phyloP scores from a whole-genome alignment of 768 basidiomycete species.

The Lanmaoa pseudosensibilis region DNA sequence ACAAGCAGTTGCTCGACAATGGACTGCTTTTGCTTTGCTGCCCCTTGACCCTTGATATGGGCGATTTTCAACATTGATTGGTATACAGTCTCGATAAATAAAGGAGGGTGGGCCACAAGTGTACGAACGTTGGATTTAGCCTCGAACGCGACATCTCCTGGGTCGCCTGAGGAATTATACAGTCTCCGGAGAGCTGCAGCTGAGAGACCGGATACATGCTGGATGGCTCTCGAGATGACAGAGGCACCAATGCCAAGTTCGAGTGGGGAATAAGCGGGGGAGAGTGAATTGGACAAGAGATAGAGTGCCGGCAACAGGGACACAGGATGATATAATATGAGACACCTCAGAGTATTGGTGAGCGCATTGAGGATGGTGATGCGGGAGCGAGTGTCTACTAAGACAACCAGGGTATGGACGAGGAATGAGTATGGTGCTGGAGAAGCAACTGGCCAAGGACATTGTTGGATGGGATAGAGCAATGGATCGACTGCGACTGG shows the following conservation, averaged over 20 bases:
- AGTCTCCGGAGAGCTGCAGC: slow-evolving; percentile 56
- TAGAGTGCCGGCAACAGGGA: slow-evolving; percentile 79
- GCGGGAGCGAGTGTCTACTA: slow-evolving; percentile 71
- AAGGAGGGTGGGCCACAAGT: slow-evolving; percentile 66
- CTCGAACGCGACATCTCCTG: slow-evolving; percentile 84
- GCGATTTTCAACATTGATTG: slow-evolving; percentile 66
- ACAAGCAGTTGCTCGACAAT: slow-evolving; percentile 82
- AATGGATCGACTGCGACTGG: slow-evolving; percentile 47
- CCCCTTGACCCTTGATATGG: slow-evolving; percentile 68
- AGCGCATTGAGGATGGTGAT: slow-evolving; percentile 66
- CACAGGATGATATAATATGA: slow-evolving; percentile 61
- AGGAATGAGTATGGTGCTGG: slow-evolving; percentile 72
- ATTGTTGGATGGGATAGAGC: slow-evolving; percentile 41
- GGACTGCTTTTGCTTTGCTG: slow-evolving; percentile 71
- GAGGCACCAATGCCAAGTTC: slow-evolving; percentile 72
- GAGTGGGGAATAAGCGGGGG: slow-evolving; percentile 69
- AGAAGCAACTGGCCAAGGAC: slow-evolving; percentile 40
- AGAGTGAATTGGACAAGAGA: slow-evolving; percentile 77
- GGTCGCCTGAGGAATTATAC: slow-evolving; percentile 76
- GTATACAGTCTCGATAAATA: slow-evolving; percentile 67
- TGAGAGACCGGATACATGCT: slow-evolving; percentile 67
- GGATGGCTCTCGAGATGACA: slow-evolving; percentile 68
- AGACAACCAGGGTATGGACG: slow-evolving; percentile 55
- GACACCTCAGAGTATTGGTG: slow-evolving; percentile 71
- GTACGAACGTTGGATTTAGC: slow-evolving; percentile 78